Evolutionary conservation across 2,329 filamentous ascomycete species (phyloP), one percentile per base, ranked within the genome.

Genomic region (Myriosclerotinia duriaeana): DNA sequence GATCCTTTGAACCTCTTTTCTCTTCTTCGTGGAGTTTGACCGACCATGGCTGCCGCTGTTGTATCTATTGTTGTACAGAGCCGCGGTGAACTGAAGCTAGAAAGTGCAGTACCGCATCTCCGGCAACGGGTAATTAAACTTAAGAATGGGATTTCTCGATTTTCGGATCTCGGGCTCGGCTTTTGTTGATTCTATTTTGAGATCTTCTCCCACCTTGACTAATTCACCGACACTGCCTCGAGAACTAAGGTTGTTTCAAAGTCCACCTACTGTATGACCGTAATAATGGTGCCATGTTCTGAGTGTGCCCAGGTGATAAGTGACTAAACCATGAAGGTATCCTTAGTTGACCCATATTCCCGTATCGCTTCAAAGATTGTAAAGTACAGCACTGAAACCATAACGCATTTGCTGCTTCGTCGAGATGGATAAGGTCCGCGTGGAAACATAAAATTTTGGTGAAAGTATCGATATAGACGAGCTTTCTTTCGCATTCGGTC

Each of bases 1-100:
- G 64, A 53, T 61, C 64, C 64, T 61, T 36, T 53, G 64, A 66
- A 55, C 64, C 38, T 66, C 64, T 53, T 53, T 53, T 8, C 46
- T 12, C 44, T 20, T 61, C 34, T 38, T 53, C 14, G 46, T 42
- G 22, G 14, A 30, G 40, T 8, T 56, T 42, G 34, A 22, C 20
- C 36, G 53, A 44, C 44, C 55, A 55, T 46, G 20, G 38, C 22
- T 44, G 9, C 15, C 20, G 17, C 20, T 22, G n/a, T 54, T 36
- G 34, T 53, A 7, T 12, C 11, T 52, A 3, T 15, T 52, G 12
- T 48, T 50, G 58, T n/a, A 62, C 22, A 26, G 30, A 52, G 56
- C 42, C 42, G 56, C 20, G 44, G 42, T 26, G 44, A 40, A 30
- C 22, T 38, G 58, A 50, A 38, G 58, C 34, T 20, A 50, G 44